Base-by-base conservation (phyloP, 257 asterid species). In the Solanum medicagineum region DNA sequence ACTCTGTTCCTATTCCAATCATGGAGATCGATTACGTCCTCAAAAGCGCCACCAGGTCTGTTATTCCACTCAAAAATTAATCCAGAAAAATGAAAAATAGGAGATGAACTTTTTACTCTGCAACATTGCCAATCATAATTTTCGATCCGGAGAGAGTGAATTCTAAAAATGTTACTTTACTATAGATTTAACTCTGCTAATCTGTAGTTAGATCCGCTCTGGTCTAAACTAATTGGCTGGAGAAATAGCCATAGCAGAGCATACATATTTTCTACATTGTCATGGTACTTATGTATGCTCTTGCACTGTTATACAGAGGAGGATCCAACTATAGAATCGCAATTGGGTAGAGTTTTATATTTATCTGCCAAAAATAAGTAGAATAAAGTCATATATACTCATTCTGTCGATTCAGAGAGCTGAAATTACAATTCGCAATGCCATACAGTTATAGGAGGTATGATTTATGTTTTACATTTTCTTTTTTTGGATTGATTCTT, bases 11-110 rank as follows among this genome's bases (percentile, higher is more conserved):
- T n/a, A 91, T 95, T 77, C 98, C 98, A 36, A 83, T 95, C 87
- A 85, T 93, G 88, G 93, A 95, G 51, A 92, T 94, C 89, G 86
- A 73, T 3, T 95, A 91, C 90, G 26, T 84, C 29, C 93, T 93
- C 89, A 92, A 93, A 80, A 89, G 97, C 77, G 91, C 85, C 20
- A 57, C 86, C 93, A 92, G 97, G 98, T 93, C 6, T 36, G 42
- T 36, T 5, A 36, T 36, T 5, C 42, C 42, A 36, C 42, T 36
- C 42, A 36, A 36, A 4, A 36, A 0, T 36, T 36, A 36, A 36
- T 36, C 42, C 6, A 36, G 42, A 36, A 45, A 45, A 45, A 45
- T 45, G 51, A 45, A 45, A 45, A 45, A 45, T 45, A 45, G 51
- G 15, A 15, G 15, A 15, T 54, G 59, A 54, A 14, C 20, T 54